Evolutionary conservation across 352 stramenopile species (phyloP), one percentile per base, ranked within the genome.

Genomic region (Pythium biforme): DNA sequence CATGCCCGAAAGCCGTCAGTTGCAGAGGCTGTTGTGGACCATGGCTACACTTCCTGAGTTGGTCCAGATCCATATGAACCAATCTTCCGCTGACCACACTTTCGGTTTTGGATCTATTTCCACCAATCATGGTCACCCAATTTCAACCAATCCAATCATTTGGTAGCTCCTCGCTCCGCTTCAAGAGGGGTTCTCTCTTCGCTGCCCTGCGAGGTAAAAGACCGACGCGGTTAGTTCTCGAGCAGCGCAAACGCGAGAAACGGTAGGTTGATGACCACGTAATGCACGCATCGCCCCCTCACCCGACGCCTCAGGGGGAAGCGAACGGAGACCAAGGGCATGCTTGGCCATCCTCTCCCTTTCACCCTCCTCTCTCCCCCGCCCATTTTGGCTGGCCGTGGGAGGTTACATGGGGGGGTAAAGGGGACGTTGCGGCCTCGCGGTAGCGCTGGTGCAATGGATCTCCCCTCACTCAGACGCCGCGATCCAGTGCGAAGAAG

Each of bases 121-220:
- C 46, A 39, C 37, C 58, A 61, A 65, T 68, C 45, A 53, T 17
- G 26, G 6, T 39, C 17, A 22, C 5, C 6, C 40, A 19, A 46
- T 68, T 72, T 72, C 45, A 49, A 31, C 59, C 65, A 72, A 72
- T 72, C 39, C 4, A 17, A 58, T 9, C 0, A 17, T 58, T 23
- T 15, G 40, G 31, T 47, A 46, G 47, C 46, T 59, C 54, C 58
- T 17, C 43, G 29, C 40, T 65, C 27, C 15, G 25, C 62, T 69
- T 69, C 62, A 69, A 69, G 62, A 60, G 62, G 52, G 62, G 62
- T 63, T 43, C 37, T 63, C 52, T 69, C 55, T 59, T 67, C 33
- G 45, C 52, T 55, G 43, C 20, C 46, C 29, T 63, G 33, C 31
- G 41, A 45, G 45, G 47, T 57, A 64, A 56, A 64, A 64, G 56